Evolutionary conservation across 2,329 filamentous ascomycete genomes (phyloP).

Genomic region (Cytospora chrysosperma): DNA sequence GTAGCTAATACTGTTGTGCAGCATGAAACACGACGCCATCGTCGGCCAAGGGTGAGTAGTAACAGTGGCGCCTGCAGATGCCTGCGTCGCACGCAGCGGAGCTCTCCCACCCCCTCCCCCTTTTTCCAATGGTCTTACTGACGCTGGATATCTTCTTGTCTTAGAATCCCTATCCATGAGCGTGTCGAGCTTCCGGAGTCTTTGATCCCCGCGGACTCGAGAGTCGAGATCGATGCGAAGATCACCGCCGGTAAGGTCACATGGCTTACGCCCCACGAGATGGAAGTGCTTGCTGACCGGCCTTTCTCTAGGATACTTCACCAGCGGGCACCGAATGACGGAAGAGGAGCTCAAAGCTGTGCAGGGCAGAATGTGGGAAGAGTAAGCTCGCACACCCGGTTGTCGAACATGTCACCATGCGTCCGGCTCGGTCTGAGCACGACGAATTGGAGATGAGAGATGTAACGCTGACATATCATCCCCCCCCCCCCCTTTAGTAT

Average conservation of each 20-base stretch:
- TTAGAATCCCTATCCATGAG: slow-evolving; percentile 79
- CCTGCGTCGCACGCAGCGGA: slow-evolving; percentile 2
- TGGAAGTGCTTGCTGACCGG: slow-evolving; percentile 7
- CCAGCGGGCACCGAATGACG: slow-evolving; percentile 85
- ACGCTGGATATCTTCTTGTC: slow-evolving; percentile 15
- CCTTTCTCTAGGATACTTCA: slow-evolving; percentile 63
- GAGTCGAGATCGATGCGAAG: slow-evolving; percentile 99
- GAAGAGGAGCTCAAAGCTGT: slow-evolving; percentile 82
- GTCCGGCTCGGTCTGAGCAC: slow-evolving; percentile 8
- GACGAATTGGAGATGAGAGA: neutral
- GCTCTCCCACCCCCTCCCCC: neutral
- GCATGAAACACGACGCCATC: slow-evolving; percentile 89
- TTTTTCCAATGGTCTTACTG: slow-evolving; percentile 19
- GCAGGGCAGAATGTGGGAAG: slow-evolving; percentile 89
- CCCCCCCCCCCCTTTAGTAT: slow-evolving; percentile 21
- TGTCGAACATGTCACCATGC: neutral
- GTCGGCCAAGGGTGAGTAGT: slow-evolving; percentile 70
- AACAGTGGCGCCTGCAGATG: slow-evolving; percentile 1
- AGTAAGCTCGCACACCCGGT: slow-evolving; percentile 46
- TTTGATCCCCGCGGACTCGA: slow-evolving; percentile 88
- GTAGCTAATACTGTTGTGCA: slow-evolving; percentile 35
- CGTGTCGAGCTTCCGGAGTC: slow-evolving; percentile 89
- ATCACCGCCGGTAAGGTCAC: slow-evolving; percentile 77
- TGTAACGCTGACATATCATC: slow-evolving; percentile 30
- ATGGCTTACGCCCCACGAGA: neutral